Base-by-base conservation (phyloP, 805 yeast genomes). In the Suhomyces sp. region DNA sequence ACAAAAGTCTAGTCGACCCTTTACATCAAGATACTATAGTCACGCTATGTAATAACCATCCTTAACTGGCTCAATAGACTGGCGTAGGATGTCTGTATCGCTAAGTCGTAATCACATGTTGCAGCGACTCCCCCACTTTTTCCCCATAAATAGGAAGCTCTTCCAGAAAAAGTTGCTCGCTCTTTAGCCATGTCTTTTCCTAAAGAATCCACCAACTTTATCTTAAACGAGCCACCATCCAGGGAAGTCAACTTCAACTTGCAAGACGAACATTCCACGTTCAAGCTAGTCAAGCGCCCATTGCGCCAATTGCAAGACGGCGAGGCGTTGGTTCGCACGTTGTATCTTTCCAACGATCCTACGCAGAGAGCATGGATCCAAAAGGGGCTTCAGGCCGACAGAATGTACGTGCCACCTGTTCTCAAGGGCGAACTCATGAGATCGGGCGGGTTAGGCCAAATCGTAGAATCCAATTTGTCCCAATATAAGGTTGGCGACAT, bases 391-490 rank as follows among this genome's bases (percentile, higher is more conserved):
- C 10, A 49, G 24, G 44, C 46, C 2, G 55, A 61, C 46, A 63
- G 70, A 55, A 50, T 59, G 39, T 76, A 76, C 58, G 59, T 62
- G 24, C 65, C 69, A 6, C 78, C 81, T 25, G 64, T 76, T 9
- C 63, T 67, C 24, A 68, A 71, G 46, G 79, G 79, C 17, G 78
- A 81, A 19, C 69, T 76, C 13, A 73, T 84, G 50, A 71, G 75
- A 51, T 58, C 77, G 1, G 48, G 62, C 7, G 86, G 84, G 33
- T 49, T 84, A 35, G 85, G 72, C 12, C 69, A 77, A 56, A 78
- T 85, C 8, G 48, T 83, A 12, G 76, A 72, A 29, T 77, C 84
- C 43, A 79, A 75, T 48, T 64, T 75, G 25, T 55, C 56, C 19
- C 68, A 70, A 24, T 80, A 60, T 58, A 49, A 60, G 41, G 74